Evolutionary conservation across 148 eudicot species (phyloP).

Genomic region (Camellia japonica): DNA sequence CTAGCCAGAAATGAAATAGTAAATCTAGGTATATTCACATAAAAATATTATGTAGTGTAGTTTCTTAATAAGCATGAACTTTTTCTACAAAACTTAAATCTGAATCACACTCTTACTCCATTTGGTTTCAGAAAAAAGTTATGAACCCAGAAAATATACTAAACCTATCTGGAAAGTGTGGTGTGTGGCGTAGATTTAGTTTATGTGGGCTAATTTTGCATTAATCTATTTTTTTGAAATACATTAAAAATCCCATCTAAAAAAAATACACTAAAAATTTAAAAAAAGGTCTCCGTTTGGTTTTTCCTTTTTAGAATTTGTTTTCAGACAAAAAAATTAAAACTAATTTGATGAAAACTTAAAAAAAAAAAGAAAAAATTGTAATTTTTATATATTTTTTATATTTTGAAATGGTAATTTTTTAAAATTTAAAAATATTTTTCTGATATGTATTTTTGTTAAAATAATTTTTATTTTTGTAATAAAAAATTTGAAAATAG

Average conservation of each 20-base stretch:
- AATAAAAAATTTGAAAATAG: not conserved
- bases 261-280: not conserved
- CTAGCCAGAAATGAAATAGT: no score
- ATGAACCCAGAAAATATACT: not conserved
- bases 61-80: not conserved
- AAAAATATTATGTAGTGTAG: no score
- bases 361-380: not conserved
- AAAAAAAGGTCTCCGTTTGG: not conserved
- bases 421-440: not conserved
- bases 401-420: not conserved
- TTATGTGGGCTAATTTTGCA: not conserved
- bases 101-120: not conserved
- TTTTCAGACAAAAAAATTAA: not conserved
- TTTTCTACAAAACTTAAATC: not conserved
- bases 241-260: not conserved
- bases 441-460: no score
- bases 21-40: no score
- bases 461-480: no score
- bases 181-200: accelerated
- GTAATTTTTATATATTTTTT: no score
- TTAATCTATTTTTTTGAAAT: not conserved
- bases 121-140: not conserved
- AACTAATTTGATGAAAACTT: not conserved
- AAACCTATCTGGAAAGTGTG: not conserved
- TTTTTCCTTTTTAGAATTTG: not conserved